Evolutionary conservation across 768 basidiomycete genomes (phyloP).

Genomic region (Glaciozyma antarctica): DNA sequence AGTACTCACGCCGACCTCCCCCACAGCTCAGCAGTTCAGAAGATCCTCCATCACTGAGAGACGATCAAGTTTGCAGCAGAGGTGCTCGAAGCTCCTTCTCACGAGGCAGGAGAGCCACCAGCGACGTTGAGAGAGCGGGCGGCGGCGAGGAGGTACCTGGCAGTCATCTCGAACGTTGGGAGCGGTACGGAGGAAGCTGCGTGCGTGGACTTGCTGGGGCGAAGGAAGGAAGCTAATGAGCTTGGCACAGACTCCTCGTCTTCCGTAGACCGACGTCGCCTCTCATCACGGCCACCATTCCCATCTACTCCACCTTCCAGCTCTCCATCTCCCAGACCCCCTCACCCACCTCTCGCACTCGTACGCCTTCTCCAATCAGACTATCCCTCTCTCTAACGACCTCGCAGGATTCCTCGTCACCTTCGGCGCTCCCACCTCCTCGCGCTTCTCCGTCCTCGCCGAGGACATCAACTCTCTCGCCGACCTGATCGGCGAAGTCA

Average conservation of each 20-base stretch:
- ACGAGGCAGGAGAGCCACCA: background rate
- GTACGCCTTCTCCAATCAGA: background rate
- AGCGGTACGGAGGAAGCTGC: background rate
- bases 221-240: background rate
- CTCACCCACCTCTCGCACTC: background rate
- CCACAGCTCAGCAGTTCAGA: background rate
- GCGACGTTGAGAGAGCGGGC: background rate
- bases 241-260: background rate
- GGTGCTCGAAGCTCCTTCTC: background rate
- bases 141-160: background rate
- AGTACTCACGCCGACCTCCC: too few relatives aligned
- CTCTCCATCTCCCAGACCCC: background rate
- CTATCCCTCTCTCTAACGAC: background rate
- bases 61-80: background rate
- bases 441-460: background rate
- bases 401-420: background rate
- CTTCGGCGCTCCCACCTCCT: background rate
- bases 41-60: background rate
- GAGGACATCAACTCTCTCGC: conserved; percentile 3
- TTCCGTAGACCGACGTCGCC: background rate
- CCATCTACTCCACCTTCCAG: background rate
- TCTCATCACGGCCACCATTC: background rate
- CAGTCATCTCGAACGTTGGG: background rate
- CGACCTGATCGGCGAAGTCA: conserved; percentile 1
- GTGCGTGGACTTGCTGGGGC: background rate